Evolutionary conservation across 352 stramenopile species (phyloP), one percentile per base, ranked within the genome.

Genomic region (Pythium graminicola): DNA sequence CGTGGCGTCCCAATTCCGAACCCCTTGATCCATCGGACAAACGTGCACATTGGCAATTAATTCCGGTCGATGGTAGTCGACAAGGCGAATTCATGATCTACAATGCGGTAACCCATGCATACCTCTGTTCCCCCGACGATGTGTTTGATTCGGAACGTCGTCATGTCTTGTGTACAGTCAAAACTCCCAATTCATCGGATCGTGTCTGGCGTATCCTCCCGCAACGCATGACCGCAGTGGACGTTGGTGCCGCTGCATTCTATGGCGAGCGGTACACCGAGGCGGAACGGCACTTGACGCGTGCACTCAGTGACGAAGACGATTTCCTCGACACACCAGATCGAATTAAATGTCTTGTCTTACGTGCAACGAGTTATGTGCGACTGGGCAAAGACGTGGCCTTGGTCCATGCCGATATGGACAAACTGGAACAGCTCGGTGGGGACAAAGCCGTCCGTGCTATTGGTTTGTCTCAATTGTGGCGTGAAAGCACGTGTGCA

Each of bases 41-140:
- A 16, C 23, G 5, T 3, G 20, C 40, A 16, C 76, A 84, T 24
- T 87, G 76, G 76, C 73, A 87, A 43, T 48, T 87, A 1, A 49
- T 87, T 10, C 48, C 67, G 3, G 57, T 84, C 27, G 68, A 68
- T 42, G 16, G 22, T 24, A 31, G 28, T 4, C n/a, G 3, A 23
- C n/a, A 50, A 46, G 72, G 84, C 54, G 63, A 79, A 19, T 87
- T 84, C 65, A 70, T 65, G 10, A 50, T 87, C 9, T 87, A 85
- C 45, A 87, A 87, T 49, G 62, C 70, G 16, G 81, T 83, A 49
- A 71, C 84, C 42, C 69, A 76, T 14, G 70, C 83, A 56, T 87
- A 80, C 65, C 62, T 87, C 38, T 81, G 83, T 45, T 62, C 73
- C 17, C 72, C 73, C 7, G 64, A 53, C 13, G 65, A 65, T n/a